Conservation (phyloP, 2,329 filamentous ascomycete species). For the Metarhizium brunneum region DNA sequence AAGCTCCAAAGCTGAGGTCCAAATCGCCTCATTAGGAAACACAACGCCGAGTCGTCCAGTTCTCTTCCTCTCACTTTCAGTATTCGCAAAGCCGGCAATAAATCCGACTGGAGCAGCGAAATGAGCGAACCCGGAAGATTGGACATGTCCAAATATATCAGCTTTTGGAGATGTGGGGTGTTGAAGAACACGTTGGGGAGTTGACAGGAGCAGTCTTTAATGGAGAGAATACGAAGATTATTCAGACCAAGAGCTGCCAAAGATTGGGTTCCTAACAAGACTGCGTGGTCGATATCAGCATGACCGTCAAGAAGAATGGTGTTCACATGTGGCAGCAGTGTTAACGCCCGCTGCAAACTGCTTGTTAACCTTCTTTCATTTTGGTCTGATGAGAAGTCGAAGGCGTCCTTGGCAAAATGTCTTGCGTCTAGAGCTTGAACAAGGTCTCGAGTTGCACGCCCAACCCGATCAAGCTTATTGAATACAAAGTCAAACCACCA, state of each 20-base stretch:
- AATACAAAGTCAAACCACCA: slow-evolving; percentile 41
- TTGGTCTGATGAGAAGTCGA: slow-evolving; percentile 31
- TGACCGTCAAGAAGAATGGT: slow-evolving; percentile 41
- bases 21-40: slow-evolving; percentile 23
- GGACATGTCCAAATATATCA: slow-evolving; percentile 47
- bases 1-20: slow-evolving; percentile 44
- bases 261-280: slow-evolving; percentile 18
- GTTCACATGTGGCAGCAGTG: slow-evolving; percentile 32
- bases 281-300: slow-evolving; percentile 31
- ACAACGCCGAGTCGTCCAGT: slow-evolving; percentile 29
- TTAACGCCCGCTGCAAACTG: slow-evolving; percentile 28
- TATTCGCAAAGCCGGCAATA: slow-evolving; percentile 38
- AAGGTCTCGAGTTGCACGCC: slow-evolving; percentile 30
- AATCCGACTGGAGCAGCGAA: slow-evolving; percentile 21
- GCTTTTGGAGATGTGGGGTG: slow-evolving; percentile 22
- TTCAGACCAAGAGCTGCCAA: background rate
- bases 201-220: slow-evolving; percentile 30
- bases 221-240: slow-evolving; percentile 31
- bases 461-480: slow-evolving; percentile 23
- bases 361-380: slow-evolving; percentile 23
- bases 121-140: slow-evolving; percentile 35
- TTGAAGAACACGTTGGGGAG: slow-evolving; percentile 32
- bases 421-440: slow-evolving; percentile 41
- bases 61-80: slow-evolving; percentile 40
- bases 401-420: slow-evolving; percentile 27